phyloP scores from a whole-genome alignment of 1,139 yeast genomes.

The Saccharomyces pastorianus region DNA sequence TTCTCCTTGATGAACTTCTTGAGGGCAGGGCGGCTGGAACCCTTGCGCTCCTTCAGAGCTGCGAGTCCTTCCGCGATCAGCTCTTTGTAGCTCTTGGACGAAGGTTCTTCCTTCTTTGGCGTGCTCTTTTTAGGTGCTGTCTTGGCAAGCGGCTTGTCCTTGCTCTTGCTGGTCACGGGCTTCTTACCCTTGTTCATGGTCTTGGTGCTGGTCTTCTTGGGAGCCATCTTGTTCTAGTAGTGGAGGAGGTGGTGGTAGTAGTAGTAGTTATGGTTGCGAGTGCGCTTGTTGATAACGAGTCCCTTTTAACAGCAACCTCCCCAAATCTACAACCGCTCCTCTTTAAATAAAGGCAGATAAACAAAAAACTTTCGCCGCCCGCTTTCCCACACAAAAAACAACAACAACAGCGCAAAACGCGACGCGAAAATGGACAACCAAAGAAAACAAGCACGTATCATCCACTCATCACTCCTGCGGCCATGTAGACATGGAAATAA shows the following conservation, averaged over 20 bases:
- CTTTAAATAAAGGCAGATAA: slow-evolving; percentile 1
- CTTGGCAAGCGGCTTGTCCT: background rate
- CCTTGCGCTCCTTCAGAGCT: slow-evolving; percentile 71
- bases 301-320: background rate
- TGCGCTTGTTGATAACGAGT: too few species aligned
- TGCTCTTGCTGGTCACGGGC: background rate
- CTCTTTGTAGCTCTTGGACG: slow-evolving; percentile 38
- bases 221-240: slow-evolving; percentile 5
- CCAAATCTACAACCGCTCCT: background rate
- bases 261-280: background rate
- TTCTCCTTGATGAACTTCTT: slow-evolving; percentile 54
- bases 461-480: background rate
- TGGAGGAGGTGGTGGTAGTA: too few species aligned
- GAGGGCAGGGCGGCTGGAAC: slow-evolving; percentile 74
- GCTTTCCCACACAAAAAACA: background rate
- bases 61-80: slow-evolving; percentile 70
- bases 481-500: too few species aligned
- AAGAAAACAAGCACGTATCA: background rate
- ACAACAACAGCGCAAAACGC: background rate
- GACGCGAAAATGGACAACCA: background rate
- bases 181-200: background rate
- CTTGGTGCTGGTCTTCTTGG: slow-evolving; percentile 6
- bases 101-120: slow-evolving; percentile 6
- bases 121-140: slow-evolving; percentile 7
- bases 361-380: slow-evolving; percentile 1